These are phyloP conservation scores for Aegilops speltoides DNA, from an alignment of 176 grass and related monocot species.

Conservation along the genomic window DNA sequence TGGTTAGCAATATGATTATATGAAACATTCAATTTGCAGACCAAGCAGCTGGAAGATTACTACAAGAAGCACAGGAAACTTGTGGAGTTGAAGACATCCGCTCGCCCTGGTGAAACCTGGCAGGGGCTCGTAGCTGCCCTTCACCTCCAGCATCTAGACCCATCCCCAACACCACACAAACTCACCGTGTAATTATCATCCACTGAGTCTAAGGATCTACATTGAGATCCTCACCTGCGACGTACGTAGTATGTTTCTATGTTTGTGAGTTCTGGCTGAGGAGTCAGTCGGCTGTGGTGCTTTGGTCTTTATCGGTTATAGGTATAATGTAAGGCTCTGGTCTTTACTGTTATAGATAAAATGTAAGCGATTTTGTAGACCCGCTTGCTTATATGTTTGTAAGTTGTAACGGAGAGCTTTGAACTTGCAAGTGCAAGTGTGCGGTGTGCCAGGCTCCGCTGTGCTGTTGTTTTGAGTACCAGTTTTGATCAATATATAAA, in stretches of 20 bases:
- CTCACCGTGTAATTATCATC: constrained; percentile 52
- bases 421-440: constrained; percentile 36
- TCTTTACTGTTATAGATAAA: constrained; percentile 47
- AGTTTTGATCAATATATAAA: neutral
- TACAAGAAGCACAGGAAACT: constrained; percentile 83
- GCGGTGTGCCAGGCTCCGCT: neutral
- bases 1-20: neutral
- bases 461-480: constrained; percentile 1
- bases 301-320: constrained; percentile 33
- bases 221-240: constrained; percentile 46
- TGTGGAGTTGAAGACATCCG: constrained; percentile 71
- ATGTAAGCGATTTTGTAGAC: constrained; percentile 67
- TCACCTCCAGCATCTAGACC: constrained; percentile 81
- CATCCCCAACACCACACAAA: constrained; percentile 54
- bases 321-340: constrained; percentile 48
- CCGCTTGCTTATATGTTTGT: constrained; percentile 50
- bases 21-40: constrained; percentile 32
- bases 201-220: constrained; percentile 26
- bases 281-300: constrained; percentile 32
- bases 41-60: constrained; percentile 86
- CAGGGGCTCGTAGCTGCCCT: constrained; percentile 70
- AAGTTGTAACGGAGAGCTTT: constrained; percentile 59
- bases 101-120: constrained; percentile 79
- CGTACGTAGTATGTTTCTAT: constrained; percentile 38
- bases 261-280: constrained; percentile 49